phyloP scores from a whole-genome alignment of 2,329 filamentous ascomycete species.

The Fusarium chaquense region DNA sequence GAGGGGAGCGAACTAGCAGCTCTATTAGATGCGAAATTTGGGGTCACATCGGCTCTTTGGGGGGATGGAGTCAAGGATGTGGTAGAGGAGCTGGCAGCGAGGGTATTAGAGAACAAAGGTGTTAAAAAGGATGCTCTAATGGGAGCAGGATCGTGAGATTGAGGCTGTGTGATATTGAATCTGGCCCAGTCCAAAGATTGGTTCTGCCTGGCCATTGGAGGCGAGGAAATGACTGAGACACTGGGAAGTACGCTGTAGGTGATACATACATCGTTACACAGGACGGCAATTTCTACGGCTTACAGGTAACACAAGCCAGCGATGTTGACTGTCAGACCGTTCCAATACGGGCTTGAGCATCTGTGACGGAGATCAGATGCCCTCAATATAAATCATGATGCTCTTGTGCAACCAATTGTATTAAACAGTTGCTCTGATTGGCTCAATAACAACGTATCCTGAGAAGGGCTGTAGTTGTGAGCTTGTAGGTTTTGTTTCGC shows the following conservation, averaged over 20 bases:
- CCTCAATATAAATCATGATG: neutral
- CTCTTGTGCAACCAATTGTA: neutral
- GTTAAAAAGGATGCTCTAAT: slow-evolving; percentile 9
- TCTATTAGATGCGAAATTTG: slow-evolving; percentile 31
- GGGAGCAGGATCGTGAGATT: slow-evolving; percentile 4
- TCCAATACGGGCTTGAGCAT: neutral
- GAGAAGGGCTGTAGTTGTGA: neutral
- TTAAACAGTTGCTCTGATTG: neutral
- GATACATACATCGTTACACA: neutral
- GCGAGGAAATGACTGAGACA: neutral
- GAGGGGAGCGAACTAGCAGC: slow-evolving; percentile 31
- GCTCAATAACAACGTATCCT: neutral
- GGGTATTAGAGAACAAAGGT: slow-evolving; percentile 28
- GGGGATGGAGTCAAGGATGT: slow-evolving; percentile 39
- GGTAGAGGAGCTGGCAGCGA: slow-evolving; percentile 36
- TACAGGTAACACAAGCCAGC: slow-evolving; percentile 3
- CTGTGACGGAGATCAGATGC: neutral
- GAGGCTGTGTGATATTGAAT: neutral
- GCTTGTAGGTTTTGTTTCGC: neutral
- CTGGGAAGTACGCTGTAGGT: neutral
- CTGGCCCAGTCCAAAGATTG: neutral
- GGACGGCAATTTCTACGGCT: neutral
- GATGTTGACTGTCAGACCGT: neutral
- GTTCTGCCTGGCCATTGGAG: neutral
- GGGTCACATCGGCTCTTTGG: slow-evolving; percentile 33